Percentiles rank a stretch among this genome's conserved stretches.
These are phyloP conservation scores for Viola pubescens DNA, from an alignment of 441 rosid species.

Conservation along the genomic window DNA sequence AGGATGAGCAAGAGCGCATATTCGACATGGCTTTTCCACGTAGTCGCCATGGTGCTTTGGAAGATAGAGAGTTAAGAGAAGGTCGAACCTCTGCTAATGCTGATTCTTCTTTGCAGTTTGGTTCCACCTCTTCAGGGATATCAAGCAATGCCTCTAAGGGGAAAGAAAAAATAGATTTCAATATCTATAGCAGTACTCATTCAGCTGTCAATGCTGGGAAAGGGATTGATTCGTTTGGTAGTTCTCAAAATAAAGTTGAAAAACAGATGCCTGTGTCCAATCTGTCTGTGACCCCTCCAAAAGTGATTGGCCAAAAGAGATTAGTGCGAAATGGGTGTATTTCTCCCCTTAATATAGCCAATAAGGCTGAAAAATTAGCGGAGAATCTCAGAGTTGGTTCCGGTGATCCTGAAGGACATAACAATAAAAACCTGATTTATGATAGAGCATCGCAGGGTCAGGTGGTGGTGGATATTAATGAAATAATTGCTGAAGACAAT, in stretches of 20 bases:
- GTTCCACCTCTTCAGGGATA: constrained; percentile 12
- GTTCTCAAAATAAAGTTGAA: constrained; percentile 22
- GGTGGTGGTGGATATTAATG: constrained; percentile 20
- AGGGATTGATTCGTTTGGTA: constrained; percentile 23
- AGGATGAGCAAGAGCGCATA: constrained; percentile 18
- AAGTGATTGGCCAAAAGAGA: constrained; percentile 39
- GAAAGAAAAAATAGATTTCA: constrained; percentile 41
- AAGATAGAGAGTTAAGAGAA: constrained; percentile 23
- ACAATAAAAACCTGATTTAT: constrained; percentile 23
- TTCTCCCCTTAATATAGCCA: constrained; percentile 59
- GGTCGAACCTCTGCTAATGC: constrained; percentile 21
- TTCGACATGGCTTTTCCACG: constrained; percentile 25
- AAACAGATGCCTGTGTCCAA: constrained; percentile 21
- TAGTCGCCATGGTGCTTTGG: constrained; percentile 21
- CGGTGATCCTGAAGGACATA: constrained; percentile 19
- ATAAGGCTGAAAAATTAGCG: constrained; percentile 36
- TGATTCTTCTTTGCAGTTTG: constrained; percentile 19
- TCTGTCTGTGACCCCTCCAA: constrained; percentile 27
- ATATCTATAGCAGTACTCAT: constrained; percentile 18
- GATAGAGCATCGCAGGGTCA: constrained; percentile 10
- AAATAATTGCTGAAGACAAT: constrained; percentile 41
- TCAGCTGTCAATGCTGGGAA: constrained; percentile 24
- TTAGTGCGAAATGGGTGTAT: constrained; percentile 85
- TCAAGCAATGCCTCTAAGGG: constrained; percentile 27
- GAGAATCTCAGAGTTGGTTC: constrained; percentile 21